phyloP scores from a whole-genome alignment of 345 rosid genomes.

The Acer saccharum region DNA sequence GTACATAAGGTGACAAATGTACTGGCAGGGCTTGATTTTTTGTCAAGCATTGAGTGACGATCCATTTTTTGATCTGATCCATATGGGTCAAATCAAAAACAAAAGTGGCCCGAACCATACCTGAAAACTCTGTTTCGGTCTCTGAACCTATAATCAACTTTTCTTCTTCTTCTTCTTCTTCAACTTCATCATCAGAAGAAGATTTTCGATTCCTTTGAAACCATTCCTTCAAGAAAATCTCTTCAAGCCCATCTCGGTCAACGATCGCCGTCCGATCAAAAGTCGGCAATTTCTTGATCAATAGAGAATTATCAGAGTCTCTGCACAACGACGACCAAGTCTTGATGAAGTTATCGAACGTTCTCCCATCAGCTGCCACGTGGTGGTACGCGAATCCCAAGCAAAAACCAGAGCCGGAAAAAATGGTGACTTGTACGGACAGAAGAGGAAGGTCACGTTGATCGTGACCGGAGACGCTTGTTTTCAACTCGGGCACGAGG shows the following conservation, averaged over 20 bases:
- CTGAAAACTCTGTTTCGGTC: neutral
- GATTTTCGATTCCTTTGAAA: constrained; percentile 22
- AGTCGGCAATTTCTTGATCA: neutral
- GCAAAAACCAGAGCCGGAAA: constrained; percentile 37
- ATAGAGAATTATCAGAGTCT: neutral
- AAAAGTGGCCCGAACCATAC: constrained; percentile 25
- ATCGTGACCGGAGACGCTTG: neutral
- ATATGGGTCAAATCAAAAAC: constrained; percentile 23
- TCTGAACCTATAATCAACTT: neutral
- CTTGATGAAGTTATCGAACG: constrained; percentile 43
- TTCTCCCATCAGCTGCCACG: constrained; percentile 47
- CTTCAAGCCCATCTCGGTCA: constrained; percentile 26
- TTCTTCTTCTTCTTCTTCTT: neutral
- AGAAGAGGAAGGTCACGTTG: constrained; percentile 23
- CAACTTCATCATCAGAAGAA: neutral
- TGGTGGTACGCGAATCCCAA: constrained; percentile 47
- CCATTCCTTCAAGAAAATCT: constrained; percentile 35
- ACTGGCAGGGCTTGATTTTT: constrained; percentile 16
- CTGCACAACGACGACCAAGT: constrained; percentile 38
- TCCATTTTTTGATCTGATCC: constrained; percentile 32
- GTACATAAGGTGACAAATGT: constrained; percentile 36
- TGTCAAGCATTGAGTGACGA: constrained; percentile 14
- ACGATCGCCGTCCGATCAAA: constrained; percentile 30
- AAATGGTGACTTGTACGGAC: constrained; percentile 41
- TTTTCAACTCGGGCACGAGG: constrained; percentile 28